Base-by-base conservation (phyloP, 495 filamentous ascomycete species). In the Tetracladium setigerum region DNA sequence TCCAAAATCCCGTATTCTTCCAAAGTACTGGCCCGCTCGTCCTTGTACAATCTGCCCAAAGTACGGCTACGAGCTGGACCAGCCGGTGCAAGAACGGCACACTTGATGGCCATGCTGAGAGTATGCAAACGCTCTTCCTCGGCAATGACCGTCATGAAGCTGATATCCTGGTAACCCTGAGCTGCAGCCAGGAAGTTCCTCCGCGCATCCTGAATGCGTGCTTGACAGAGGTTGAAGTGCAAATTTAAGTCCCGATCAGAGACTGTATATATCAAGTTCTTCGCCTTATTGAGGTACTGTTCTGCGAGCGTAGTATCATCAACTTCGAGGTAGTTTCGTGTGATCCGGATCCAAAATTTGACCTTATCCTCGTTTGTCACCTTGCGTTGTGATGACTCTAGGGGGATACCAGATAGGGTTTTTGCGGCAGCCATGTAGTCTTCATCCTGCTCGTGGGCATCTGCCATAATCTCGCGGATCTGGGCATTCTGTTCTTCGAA, bases 51-150 rank as follows among this genome's bases (percentile, higher is more conserved):
- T 46, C 82, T 82, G 2, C 81, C 86, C 7, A 98, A 72, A 7
- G 77, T 77, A 9, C 87, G 75, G 44, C 86, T 88, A 13, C 92
- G 86, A 53, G 82, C 70, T 0, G 92, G 92, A 0, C 92, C 92
- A 4, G 92, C 92, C 0, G 90, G 90, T 0, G 89, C 91, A 10
- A 98, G 78, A 17, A 98, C 83, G n/a, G 90, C 92, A 58, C 90
- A 95, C 38, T 83, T 86, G 43, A 95, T 90, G n/a, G 94, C 87
- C 53, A 86, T 86, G 42, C 79, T 79, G 2, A 98, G 75, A 14
- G 89, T 87, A 38, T 87, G 84, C 45, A 95, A 65, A 7, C 89
- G 76, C 66, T 89, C 58, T 35, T 84, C 85, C 56, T 95, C 91
- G 35, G 86, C 87, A 5, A 98, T 77, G 24, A 79, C 72, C 1